These are phyloP conservation scores for Brassica carinata DNA, from an alignment of 345 rosid species.

Conservation along the genomic window DNA sequence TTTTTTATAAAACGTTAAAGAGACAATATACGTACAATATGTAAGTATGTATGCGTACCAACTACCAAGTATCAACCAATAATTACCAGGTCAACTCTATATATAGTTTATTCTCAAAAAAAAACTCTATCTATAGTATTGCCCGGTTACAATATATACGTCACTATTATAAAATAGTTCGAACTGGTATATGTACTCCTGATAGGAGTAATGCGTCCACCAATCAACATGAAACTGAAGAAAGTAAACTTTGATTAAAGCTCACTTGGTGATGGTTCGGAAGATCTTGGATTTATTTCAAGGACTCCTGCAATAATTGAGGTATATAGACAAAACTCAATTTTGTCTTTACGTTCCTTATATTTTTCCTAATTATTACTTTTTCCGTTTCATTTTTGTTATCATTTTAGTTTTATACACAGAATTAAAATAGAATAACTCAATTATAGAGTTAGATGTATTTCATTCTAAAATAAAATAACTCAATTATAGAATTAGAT, in stretches of 20 bases:
- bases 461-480: too few relatives aligned
- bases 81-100: conserved; percentile 32
- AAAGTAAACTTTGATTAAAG: conserved; percentile 26
- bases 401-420: too few relatives aligned
- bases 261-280: conserved; percentile 23
- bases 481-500: too few relatives aligned
- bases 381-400: too few relatives aligned
- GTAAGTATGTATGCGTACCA: conserved; percentile 24
- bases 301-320: conserved; percentile 42
- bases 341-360: conserved; percentile 44
- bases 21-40: conserved; percentile 27
- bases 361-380: conserved; percentile 37
- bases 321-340: conserved; percentile 47
- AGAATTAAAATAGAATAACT: too few relatives aligned
- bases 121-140: conserved; percentile 17
- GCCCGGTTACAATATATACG: conserved; percentile 4
- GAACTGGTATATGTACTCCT: not conserved
- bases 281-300: conserved; percentile 24
- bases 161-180: conserved; percentile 1
- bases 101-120: not conserved
- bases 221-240: conserved; percentile 34
- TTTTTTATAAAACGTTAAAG: conserved; percentile 6
- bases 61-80: conserved; percentile 22
- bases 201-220: conserved; percentile 42
- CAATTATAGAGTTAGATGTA: too few relatives aligned